A percentile compares a stretch with the other conserved stretches of the same genome.
Conservation (phyloP, 768 basidiomycete species). For the Suillus tomentosus region DNA sequence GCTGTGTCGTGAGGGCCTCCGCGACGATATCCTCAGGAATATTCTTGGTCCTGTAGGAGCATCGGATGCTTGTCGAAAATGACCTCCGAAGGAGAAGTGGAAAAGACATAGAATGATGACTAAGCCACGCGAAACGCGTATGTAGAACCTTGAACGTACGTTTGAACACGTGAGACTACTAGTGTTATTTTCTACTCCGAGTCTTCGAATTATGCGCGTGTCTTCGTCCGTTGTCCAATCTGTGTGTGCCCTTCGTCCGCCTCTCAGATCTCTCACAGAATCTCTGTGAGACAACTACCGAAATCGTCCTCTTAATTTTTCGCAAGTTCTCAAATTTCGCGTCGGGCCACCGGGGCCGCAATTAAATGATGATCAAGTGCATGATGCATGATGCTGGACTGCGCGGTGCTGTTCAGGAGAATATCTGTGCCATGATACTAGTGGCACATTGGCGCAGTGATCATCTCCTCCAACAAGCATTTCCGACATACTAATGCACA, state of each 20-base stretch:
- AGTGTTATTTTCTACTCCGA: background rate
- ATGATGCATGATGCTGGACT: background rate
- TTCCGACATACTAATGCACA: too few relatives aligned
- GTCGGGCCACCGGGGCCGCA: background rate
- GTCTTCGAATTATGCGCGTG: background rate
- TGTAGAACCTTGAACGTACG: too few relatives aligned
- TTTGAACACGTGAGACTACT: too few relatives aligned
- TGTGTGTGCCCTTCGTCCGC: background rate
- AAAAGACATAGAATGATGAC: conserved; percentile 13
- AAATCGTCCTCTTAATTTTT: background rate
- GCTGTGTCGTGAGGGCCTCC: background rate
- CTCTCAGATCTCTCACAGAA: background rate
- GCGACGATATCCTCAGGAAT: conserved; percentile 5
- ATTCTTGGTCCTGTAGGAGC: conserved; percentile 7
- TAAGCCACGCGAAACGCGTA: conserved; percentile 9
- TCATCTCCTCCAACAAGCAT: too few relatives aligned
- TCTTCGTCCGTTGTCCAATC: background rate
- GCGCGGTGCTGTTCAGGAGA: background rate
- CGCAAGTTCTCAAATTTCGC: background rate
- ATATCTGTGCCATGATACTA: background rate
- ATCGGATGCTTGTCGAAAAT: conserved; percentile 20
- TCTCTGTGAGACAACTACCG: background rate
- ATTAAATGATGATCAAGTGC: background rate
- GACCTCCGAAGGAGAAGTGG: conserved; percentile 19
- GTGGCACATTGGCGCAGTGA: background rate